These are phyloP conservation scores for Alternaria arbusti DNA, from an alignment of 2,329 filamentous ascomycete species.

Conservation along the genomic window DNA sequence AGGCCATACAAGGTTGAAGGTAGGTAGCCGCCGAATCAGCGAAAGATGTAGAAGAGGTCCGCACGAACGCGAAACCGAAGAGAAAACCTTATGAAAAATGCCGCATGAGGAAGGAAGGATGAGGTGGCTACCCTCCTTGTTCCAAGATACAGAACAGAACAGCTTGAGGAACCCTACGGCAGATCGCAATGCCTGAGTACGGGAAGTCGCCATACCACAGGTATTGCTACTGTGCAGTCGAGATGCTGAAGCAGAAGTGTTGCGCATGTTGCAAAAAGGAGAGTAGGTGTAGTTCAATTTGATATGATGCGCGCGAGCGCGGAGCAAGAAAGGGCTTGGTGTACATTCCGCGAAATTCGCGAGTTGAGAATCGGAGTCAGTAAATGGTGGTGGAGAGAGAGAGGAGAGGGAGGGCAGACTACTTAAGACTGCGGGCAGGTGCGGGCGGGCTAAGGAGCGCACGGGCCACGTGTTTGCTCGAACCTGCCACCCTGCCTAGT, in stretches of 20 bases:
- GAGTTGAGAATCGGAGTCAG: not conserved
- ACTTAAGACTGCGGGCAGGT: not conserved
- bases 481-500: not conserved
- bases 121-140: not conserved
- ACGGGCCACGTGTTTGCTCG: not conserved
- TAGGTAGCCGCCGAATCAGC: not conserved
- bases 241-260: not conserved
- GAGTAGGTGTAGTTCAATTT: not conserved
- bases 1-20: not conserved
- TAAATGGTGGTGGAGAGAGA: not conserved
- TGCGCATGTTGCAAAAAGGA: not conserved
- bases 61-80: not conserved
- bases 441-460: not conserved
- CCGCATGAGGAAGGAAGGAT: not conserved
- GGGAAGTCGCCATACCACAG: not conserved
- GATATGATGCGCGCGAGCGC: not conserved
- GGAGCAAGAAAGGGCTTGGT: not conserved
- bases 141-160: not conserved
- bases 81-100: not conserved
- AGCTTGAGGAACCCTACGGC: not conserved
- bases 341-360: not conserved
- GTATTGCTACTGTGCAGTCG: not conserved
- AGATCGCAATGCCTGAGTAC: not conserved
- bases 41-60: not conserved
- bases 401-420: not conserved